phyloP scores from a whole-genome alignment of 2,329 filamentous ascomycete genomes.

The Tetracladium maxilliforme region DNA sequence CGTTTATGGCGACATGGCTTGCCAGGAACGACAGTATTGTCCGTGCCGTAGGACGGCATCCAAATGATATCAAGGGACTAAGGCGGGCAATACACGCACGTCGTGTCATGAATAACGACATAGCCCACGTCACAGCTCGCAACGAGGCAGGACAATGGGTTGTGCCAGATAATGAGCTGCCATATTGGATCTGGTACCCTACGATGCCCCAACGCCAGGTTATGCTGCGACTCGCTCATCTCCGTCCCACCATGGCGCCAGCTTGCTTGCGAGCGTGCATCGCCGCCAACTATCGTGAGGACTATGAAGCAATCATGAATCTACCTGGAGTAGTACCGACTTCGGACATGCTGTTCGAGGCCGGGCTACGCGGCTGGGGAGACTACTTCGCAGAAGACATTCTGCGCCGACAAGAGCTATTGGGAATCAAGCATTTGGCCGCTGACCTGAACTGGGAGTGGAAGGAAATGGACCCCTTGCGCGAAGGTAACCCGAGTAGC shows the following conservation, averaged over 20 bases:
- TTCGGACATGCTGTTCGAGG: too few species aligned
- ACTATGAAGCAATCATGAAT: constrained; percentile 1
- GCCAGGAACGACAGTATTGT: constrained; percentile 7
- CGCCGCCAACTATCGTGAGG: constrained; percentile 1
- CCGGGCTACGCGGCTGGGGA: too few species aligned
- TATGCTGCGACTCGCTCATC: constrained; percentile 1
- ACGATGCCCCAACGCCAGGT: background rate
- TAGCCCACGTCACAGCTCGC: too few species aligned
- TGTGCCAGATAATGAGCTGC: constrained; percentile 1
- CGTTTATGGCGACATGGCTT: constrained; percentile 14
- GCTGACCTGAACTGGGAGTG: too few species aligned
- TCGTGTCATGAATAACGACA: constrained; percentile 16
- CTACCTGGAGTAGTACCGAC: too few species aligned
- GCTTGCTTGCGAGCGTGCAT: constrained; percentile 1
- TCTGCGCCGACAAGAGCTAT: too few species aligned
- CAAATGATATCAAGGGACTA: constrained; percentile 15
- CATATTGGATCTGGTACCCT: constrained; percentile 2
- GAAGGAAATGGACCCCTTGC: too few species aligned
- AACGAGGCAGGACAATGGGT: too few species aligned
- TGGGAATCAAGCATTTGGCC: too few species aligned
- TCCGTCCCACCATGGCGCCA: constrained; percentile 1
- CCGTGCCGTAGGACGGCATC: constrained; percentile 18
- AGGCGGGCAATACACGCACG: constrained; percentile 11
- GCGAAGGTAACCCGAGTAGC: too few species aligned
- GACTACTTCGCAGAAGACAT: too few species aligned